Base-by-base conservation (phyloP, 352 stramenopile genomes). In the Pythium sp. region DNA sequence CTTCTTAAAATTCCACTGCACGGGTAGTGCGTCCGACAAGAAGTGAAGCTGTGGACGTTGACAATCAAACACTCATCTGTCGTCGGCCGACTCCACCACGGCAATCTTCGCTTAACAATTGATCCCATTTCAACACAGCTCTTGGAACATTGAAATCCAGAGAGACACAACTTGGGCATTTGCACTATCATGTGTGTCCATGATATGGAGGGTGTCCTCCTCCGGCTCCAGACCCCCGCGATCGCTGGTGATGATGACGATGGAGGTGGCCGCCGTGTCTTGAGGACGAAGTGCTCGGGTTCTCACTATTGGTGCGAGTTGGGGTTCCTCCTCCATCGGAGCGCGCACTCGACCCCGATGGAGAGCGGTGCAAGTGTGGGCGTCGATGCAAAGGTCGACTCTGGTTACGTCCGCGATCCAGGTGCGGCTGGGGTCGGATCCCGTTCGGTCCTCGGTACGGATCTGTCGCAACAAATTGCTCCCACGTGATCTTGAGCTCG, bases 401-500 rank as follows among this genome's bases (percentile, higher is more conserved):
- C 53, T 66, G 65, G 18, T 56, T 66, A 12, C 49, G 65, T 26
- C 53, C 58, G 2, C 59, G 65, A 34, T 71, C 58, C 0, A 49
- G 58, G 22, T 67, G 36, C 49, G 53, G 36, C 6, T 67, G 58
- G 1, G 34, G 20, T 26, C 43, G 58, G 14, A 15, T 20, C 3
- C 18, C 8, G 22, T 57, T 66, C 24, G 36, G 32, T 15, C 49
- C 58, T 22, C 59, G 53, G 36, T 53, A 43, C 34, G 2, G 5
- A 36, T 71, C 65, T 28, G 60, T 41, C 15, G 20, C 38, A 30
- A 56, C 58, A 57, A 74, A 74, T 26, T 74, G 64, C 65, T 74
- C 69, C 69, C 69, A 74, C 24, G 32, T 28, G 3, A 46, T 72
- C 43, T 74, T 74, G 30, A 74, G 28, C 22, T 69, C 58, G 6